Percentiles rank a stretch among this genome's conserved stretches.
Conservation (phyloP, 1,284 basidiomycete genomes). For the Paramarasmius palmivorus region DNA sequence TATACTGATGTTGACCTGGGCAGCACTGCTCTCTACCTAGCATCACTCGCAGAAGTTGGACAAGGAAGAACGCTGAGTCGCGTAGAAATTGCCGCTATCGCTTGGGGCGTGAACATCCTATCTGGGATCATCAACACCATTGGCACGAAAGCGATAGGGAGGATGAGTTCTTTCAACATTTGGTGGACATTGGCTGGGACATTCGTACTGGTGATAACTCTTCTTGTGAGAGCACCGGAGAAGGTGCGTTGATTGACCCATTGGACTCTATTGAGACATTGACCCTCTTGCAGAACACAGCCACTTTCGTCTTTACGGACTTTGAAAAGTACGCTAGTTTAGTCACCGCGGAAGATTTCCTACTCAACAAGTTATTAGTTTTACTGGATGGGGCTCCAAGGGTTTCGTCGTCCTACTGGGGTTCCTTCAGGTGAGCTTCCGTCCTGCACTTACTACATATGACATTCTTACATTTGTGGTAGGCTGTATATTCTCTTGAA, state of each 20-base stretch:
- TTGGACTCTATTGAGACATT: neutral
- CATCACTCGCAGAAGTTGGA: slow-evolving; percentile 54
- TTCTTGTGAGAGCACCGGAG: slow-evolving; percentile 54
- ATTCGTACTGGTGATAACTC: slow-evolving; percentile 52
- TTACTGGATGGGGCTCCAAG: slow-evolving; percentile 54
- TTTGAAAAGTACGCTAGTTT: slow-evolving; percentile 47
- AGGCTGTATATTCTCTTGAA: slow-evolving; percentile 64
- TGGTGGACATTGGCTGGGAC: slow-evolving; percentile 70
- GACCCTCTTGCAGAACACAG: slow-evolving; percentile 42
- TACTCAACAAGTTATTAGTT: slow-evolving; percentile 32
- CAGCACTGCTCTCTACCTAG: slow-evolving; percentile 55
- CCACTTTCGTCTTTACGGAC: slow-evolving; percentile 57
- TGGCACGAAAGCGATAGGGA: slow-evolving; percentile 58
- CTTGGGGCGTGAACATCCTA: slow-evolving; percentile 58
- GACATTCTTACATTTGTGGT: neutral
- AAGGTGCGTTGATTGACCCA: slow-evolving; percentile 36
- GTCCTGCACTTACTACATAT: neutral
- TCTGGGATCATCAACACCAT: slow-evolving; percentile 56
- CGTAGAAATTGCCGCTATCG: slow-evolving; percentile 53
- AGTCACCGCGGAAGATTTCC: neutral
- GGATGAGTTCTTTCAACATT: slow-evolving; percentile 56
- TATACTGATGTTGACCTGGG: neutral
- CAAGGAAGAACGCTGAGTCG: slow-evolving; percentile 45
- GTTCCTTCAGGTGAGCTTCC: slow-evolving; percentile 47
- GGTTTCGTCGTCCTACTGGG: slow-evolving; percentile 62